Conservation (phyloP, 2,329 filamentous ascomycete genomes). For the Clonostachys chloroleuca region DNA sequence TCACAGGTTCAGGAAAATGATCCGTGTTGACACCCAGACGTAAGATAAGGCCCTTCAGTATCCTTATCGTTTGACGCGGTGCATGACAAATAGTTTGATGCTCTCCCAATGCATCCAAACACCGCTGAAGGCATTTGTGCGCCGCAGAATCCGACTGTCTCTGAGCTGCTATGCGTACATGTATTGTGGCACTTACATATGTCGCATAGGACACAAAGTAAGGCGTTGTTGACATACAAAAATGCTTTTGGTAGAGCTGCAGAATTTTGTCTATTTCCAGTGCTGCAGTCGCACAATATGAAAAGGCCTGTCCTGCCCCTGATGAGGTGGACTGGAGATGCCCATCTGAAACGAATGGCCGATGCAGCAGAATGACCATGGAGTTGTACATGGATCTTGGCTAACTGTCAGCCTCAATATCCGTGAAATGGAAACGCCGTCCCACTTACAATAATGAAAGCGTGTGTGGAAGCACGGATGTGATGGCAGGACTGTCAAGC, state of each 20-base stretch:
- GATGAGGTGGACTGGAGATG: slow-evolving; percentile 38
- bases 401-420: background rate
- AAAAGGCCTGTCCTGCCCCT: slow-evolving; percentile 35
- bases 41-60: no score
- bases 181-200: slow-evolving; percentile 49
- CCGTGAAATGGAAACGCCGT: no score
- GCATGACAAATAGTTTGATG: no score
- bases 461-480: no score
- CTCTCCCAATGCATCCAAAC: no score
- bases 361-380: slow-evolving; percentile 46
- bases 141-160: slow-evolving; percentile 30
- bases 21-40: no score
- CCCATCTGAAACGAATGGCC: slow-evolving; percentile 44
- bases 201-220: slow-evolving; percentile 52
- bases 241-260: slow-evolving; percentile 35
- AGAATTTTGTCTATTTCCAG: slow-evolving; percentile 36
- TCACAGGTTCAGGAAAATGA: no score
- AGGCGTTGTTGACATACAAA: slow-evolving; percentile 39
- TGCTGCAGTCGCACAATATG: slow-evolving; percentile 39
- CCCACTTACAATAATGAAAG: no score
- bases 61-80: no score
- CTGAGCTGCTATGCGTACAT: slow-evolving; percentile 43
- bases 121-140: slow-evolving; percentile 9
- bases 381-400: slow-evolving; percentile 41
- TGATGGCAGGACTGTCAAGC: no score